phyloP scores from a whole-genome alignment of 139 green algal species.

The Micractinium conductrix region DNA sequence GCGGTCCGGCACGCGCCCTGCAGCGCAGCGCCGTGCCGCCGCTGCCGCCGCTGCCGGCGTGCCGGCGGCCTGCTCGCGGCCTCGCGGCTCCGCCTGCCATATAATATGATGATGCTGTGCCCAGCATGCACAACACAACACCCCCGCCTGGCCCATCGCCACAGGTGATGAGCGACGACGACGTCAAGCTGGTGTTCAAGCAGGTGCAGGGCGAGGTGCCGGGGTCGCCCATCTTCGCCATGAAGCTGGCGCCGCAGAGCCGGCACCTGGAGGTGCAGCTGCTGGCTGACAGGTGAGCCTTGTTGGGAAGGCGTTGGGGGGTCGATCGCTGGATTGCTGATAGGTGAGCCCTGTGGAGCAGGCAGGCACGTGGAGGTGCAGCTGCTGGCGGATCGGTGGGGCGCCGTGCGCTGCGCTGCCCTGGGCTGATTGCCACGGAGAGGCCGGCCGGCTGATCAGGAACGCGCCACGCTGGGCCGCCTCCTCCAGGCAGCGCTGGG shows the following conservation, averaged over 20 bases:
- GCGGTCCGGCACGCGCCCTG: too few relatives aligned
- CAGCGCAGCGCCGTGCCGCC: too few relatives aligned
- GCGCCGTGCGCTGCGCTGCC: too few relatives aligned
- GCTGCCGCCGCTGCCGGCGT: too few relatives aligned
- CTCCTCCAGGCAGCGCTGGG: too few relatives aligned
- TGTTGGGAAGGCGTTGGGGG: background rate
- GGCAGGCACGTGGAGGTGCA: background rate
- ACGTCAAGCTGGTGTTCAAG: conserved; percentile 54
- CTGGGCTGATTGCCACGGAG: too few relatives aligned
- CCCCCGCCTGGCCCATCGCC: background rate
- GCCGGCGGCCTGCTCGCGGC: too few relatives aligned
- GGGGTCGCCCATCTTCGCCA: conserved; percentile 95
- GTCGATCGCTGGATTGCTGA: conserved; percentile 69
- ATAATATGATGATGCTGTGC: too few relatives aligned
- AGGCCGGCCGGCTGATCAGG: too few relatives aligned
- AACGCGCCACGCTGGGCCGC: too few relatives aligned
- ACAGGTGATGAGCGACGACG: conserved; percentile 57
- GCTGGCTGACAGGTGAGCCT: conserved; percentile 75
- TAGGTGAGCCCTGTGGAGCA: conserved; percentile 30
- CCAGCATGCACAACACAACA: background rate
- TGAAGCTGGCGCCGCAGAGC: conserved; percentile 91
- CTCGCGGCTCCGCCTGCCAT: too few relatives aligned
- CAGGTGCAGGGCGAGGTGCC: conserved; percentile 95
- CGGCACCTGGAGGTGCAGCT: conserved; percentile 98
- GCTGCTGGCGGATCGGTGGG: background rate